Evolutionary conservation across 139 green algal genomes (phyloP), one percentile per base, ranked within the genome.

Genomic region (Chlorella sorokiniana): DNA sequence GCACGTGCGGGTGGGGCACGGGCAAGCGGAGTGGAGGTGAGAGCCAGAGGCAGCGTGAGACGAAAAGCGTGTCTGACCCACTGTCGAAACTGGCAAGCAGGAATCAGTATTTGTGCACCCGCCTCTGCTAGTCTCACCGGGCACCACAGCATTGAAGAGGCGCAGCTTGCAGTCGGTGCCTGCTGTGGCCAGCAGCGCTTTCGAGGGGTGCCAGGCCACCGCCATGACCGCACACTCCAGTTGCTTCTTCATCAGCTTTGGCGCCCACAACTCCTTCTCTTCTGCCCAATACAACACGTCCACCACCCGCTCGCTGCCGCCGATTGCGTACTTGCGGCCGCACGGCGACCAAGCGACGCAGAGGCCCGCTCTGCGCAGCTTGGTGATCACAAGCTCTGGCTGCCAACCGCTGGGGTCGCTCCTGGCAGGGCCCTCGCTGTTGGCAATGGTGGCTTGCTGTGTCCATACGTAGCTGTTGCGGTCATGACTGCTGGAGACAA

Each of bases 311-410:
- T 81, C 75, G 41, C 31, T 35, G 31, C 25, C 31, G 11, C 78
- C 78, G 9, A 83, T 64, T 35, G 76, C 76, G 23, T 69, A 78
- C 67, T 77, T 77, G 35, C 40, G 37, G 67, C 65, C 67, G 51
- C 67, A 25, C 29, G 65, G 48, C 0, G 63, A 37, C 67, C 65
- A 77, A 31, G 48, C 38, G n/a, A 63, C 42, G 51, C 67, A 70
- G 27, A 83, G 67, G 3, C 51, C 78, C 38, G 78, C 78, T n/a
- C 48, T 54, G 18, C 51, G n/a, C 18, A 83, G 67, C 16, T 54
- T 54, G 18, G 78, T 83, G 48, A 83, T 67, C 5, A 76, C 77
- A 44, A 83, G 67, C 35, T 83, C 64, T 33, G 77, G 44, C n/a
- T 27, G 45, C 77, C 77, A 83, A 4, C 23, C 18, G 69, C 41